phyloP scores from a whole-genome alignment of 1,284 basidiomycete genomes.

The Thecaphora thlaspeos region DNA sequence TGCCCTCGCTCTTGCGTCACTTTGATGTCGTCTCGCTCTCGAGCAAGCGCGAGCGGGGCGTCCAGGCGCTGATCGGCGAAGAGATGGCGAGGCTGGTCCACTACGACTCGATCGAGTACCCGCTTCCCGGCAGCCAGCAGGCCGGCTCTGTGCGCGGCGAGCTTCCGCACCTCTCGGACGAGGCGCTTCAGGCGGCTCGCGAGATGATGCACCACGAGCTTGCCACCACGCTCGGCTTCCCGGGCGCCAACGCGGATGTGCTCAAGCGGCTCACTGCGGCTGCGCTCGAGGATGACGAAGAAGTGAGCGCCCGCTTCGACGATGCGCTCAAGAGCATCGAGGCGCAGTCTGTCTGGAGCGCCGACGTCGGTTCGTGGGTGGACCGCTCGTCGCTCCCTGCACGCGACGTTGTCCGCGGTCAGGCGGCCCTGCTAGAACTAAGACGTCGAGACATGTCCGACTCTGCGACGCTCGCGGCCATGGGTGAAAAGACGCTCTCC shows the following conservation, averaged over 20 bases:
- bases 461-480: constrained; percentile 76
- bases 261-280: constrained; percentile 62
- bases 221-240: constrained; percentile 75
- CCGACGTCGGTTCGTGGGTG: constrained; percentile 65
- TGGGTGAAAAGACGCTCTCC: constrained; percentile 86
- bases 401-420: constrained; percentile 69
- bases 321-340: constrained; percentile 58
- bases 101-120: constrained; percentile 85
- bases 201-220: constrained; percentile 76
- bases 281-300: constrained; percentile 61
- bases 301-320: constrained; percentile 67
- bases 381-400: constrained; percentile 64
- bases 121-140: constrained; percentile 78
- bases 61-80: constrained; percentile 69
- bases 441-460: constrained; percentile 75
- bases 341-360: constrained; percentile 68
- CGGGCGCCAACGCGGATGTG: constrained; percentile 75
- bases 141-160: constrained; percentile 72
- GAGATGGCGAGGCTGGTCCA: constrained; percentile 79
- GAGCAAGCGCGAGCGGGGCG: constrained; percentile 53
- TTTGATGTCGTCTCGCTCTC: constrained; percentile 49
- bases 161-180: constrained; percentile 77
- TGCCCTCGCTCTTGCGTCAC: constrained; percentile 65
- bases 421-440: constrained; percentile 66
- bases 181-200: constrained; percentile 72